phyloP scores from a whole-genome alignment of 257 asterid genomes.

The Galeopsis tetrahit region DNA sequence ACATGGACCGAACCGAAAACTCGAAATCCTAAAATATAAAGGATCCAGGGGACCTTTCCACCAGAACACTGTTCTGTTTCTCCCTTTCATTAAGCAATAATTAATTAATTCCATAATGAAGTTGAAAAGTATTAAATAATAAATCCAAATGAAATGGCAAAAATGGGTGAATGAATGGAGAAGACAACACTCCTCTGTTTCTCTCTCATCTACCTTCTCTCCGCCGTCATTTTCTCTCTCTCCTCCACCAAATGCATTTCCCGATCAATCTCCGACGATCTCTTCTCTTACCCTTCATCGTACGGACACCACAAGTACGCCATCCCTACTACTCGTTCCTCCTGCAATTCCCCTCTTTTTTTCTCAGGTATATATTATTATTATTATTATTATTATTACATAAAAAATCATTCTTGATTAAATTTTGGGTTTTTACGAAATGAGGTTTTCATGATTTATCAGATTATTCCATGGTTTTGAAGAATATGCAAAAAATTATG shows the following conservation, averaged over 20 bases:
- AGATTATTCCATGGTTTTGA: slow-evolving; percentile 59
- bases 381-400: neutral
- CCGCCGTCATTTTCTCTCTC: slow-evolving; percentile 56
- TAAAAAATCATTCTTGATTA: slow-evolving; percentile 5
- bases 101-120: neutral
- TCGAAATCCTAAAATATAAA: too few relatives aligned
- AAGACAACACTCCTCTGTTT: slow-evolving; percentile 61
- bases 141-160: neutral
- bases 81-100: neutral
- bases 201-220: slow-evolving; percentile 65
- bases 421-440: slow-evolving; percentile 12
- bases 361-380: slow-evolving; percentile 95
- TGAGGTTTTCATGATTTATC: slow-evolving; percentile 31
- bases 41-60: slow-evolving; percentile 5
- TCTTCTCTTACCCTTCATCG: slow-evolving; percentile 71
- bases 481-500: slow-evolving; percentile 51
- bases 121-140: neutral
- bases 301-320: slow-evolving; percentile 88
- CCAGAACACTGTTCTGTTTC: neutral
- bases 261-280: slow-evolving; percentile 63
- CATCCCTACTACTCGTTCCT: slow-evolving; percentile 68
- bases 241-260: slow-evolving; percentile 65
- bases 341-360: slow-evolving; percentile 82
- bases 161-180: slow-evolving; percentile 39
- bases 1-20: too few relatives aligned